Conservation (phyloP, 129 eudicot species). For the Dittrichia graveolens region DNA sequence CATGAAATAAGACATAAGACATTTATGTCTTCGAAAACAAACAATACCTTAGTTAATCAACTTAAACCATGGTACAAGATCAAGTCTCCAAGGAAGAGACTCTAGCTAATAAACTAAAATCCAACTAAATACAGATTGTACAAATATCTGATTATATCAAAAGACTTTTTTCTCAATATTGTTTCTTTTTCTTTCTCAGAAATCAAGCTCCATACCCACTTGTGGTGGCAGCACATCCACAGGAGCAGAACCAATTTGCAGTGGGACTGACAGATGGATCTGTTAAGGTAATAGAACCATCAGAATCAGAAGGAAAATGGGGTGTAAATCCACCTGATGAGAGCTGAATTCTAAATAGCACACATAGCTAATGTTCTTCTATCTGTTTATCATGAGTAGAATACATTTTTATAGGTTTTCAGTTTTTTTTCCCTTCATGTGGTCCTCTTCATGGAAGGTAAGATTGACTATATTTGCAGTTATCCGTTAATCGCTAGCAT, state of each 20-base stretch:
- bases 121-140: no score
- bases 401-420: neutral
- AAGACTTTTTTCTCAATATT: no score
- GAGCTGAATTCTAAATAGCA: conserved; percentile 43
- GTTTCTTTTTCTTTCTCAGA: conserved; percentile 30
- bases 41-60: no score
- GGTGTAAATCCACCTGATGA: conserved; percentile 55
- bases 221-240: conserved; percentile 84
- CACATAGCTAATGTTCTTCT: neutral
- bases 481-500: neutral
- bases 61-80: no score
- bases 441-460: conserved; percentile 29
- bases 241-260: conserved; percentile 79
- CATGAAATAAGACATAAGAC: no score
- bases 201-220: conserved; percentile 61
- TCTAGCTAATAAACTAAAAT: no score
- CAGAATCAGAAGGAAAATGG: conserved; percentile 73
- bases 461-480: conserved; percentile 11
- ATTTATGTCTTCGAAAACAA: no score
- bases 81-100: no score
- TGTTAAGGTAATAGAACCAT: conserved; percentile 78
- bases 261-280: conserved; percentile 80
- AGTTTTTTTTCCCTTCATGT: neutral
- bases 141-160: no score
- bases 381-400: neutral